Percentiles rank a stretch among this genome's conserved stretches.
phyloP scores from a whole-genome alignment of 371 early-diverging fungal genomes.

The Apophysomyces variabilis region DNA sequence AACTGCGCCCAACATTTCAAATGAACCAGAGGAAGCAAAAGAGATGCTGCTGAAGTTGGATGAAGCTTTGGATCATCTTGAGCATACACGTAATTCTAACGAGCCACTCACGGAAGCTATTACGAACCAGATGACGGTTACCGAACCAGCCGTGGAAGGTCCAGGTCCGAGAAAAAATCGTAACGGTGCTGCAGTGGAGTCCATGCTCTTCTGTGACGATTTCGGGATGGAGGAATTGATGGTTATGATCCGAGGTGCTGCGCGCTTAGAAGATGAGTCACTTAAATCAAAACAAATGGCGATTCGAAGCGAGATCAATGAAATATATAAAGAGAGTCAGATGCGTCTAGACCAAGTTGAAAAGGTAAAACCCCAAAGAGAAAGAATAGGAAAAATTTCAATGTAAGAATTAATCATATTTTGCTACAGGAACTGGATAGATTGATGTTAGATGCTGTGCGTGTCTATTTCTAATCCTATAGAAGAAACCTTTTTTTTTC shows the following conservation, averaged over 20 bases:
- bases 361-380: conserved; percentile 31
- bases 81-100: conserved; percentile 31
- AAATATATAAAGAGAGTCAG: conserved; percentile 44
- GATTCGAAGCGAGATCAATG: conserved; percentile 42
- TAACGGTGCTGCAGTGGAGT: conserved; percentile 32
- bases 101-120: conserved; percentile 31
- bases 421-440: conserved; percentile 41
- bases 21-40: conserved; percentile 27
- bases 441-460: conserved; percentile 40
- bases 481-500: background rate
- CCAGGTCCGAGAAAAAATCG: background rate
- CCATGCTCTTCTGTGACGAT: conserved; percentile 49
- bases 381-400: background rate
- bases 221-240: conserved; percentile 59
- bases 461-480: conserved; percentile 26
- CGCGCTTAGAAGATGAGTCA: conserved; percentile 21
- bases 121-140: conserved; percentile 16
- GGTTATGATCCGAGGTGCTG: conserved; percentile 52
- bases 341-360: conserved; percentile 48
- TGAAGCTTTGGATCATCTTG: conserved; percentile 27
- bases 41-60: conserved; percentile 32
- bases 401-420: background rate
- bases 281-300: background rate
- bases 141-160: background rate
- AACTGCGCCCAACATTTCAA: background rate